phyloP scores from a whole-genome alignment of 768 basidiomycete genomes.

The Paxillus involutus region DNA sequence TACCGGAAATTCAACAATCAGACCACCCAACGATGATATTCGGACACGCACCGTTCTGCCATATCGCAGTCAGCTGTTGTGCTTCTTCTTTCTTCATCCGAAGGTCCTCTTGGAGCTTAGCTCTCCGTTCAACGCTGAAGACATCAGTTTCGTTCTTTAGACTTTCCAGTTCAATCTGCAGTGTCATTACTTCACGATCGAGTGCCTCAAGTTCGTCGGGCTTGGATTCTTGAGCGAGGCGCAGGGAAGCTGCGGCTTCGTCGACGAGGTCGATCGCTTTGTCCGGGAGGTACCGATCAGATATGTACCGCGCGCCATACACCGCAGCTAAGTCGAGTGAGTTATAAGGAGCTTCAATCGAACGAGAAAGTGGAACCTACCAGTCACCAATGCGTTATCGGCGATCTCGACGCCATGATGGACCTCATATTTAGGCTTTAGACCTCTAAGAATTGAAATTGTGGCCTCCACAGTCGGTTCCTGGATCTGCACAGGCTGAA shows the following conservation, averaged over 20 bases:
- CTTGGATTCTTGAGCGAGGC: slow-evolving; percentile 86
- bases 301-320: slow-evolving; percentile 82
- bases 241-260: slow-evolving; percentile 85
- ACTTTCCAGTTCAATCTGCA: slow-evolving; percentile 88
- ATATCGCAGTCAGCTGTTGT: slow-evolving; percentile 56
- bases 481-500: slow-evolving; percentile 87
- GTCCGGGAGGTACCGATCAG: slow-evolving; percentile 86
- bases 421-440: slow-evolving; percentile 84
- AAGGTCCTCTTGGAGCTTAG: slow-evolving; percentile 65
- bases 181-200: slow-evolving; percentile 79
- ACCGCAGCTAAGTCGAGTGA: slow-evolving; percentile 59
- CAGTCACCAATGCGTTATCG: slow-evolving; percentile 84
- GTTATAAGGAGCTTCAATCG: background rate
- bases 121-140: slow-evolving; percentile 73
- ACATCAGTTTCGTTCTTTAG: slow-evolving; percentile 86
- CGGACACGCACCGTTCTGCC: slow-evolving; percentile 62
- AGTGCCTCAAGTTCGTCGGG: slow-evolving; percentile 82
- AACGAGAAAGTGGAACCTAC: slow-evolving; percentile 33
- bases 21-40: background rate
- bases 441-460: slow-evolving; percentile 82
- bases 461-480: slow-evolving; percentile 86
- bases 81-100: slow-evolving; percentile 63
- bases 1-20: background rate
- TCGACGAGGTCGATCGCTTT: slow-evolving; percentile 93
- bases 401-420: slow-evolving; percentile 94